Base-by-base conservation (phyloP, 2,329 filamentous ascomycete genomes). In the Ophiosphaerella korrae region DNA sequence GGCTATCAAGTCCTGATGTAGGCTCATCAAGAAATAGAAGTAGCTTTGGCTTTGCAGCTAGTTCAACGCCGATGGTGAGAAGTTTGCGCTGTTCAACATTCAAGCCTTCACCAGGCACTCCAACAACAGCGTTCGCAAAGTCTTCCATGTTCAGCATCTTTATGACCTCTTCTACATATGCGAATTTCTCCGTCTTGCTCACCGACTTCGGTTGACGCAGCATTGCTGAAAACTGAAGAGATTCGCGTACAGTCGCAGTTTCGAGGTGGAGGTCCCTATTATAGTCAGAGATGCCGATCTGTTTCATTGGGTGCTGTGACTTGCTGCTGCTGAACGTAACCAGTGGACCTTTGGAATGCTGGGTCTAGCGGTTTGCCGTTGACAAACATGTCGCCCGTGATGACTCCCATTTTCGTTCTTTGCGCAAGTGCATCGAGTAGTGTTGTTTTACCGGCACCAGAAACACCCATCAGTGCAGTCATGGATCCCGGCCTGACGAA, bases 61-160 rank as follows among this genome's bases (percentile, higher is more conserved):
- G 75, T 65, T 90, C 88, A 8, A 89, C 87, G 54, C 85, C 88
- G 52, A 90, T 90, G 0, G 87, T 89, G 7, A 89, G 76, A 42
- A 86, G 78, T 72, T 90, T 90, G 50, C 84, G 80, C 67, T 89
- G 84, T 68, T 89, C 86, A 5, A 89, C 85, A 9, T 85, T 85
- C 12, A 89, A 75, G 82, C 82, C 84, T 47, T 79, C 80, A 1
- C 85, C 85, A 0, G 84, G 82, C 0, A 83, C 77, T 54, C 86
- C 86, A 24, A 88, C 84, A 2, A 88, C 79, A 0, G 85, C 84
- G 38, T 88, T 82, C 11, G 85, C 84, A 50, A 86, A 88, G 45
- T 87, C 84, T 24, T 82, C 74, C 84, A 88, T 87, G 66, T 84
- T 82, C 21, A 88, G 77, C 77, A 88, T 83, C 66, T 81, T 79